Conservation (phyloP, 2,329 filamentous ascomycete genomes). For the Colletotrichum spaethianum region DNA sequence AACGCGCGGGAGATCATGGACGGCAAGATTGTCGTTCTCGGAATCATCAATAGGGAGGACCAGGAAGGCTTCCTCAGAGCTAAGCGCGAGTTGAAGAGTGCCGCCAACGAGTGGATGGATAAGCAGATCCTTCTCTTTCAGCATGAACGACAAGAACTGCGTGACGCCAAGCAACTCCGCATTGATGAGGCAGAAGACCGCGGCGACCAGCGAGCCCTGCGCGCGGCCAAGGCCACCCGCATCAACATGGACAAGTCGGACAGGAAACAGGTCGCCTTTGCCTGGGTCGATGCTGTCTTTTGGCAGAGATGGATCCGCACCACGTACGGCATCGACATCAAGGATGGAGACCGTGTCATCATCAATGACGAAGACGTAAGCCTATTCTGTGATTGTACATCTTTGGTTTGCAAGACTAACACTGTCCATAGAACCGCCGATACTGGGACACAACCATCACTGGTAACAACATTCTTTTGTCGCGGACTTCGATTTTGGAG, state of each 20-base stretch:
- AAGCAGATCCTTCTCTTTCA: conserved; percentile 94
- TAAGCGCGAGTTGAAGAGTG: conserved; percentile 93
- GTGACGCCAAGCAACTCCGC: conserved; percentile 93
- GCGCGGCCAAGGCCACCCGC: conserved; percentile 89
- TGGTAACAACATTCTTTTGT: conserved; percentile 90
- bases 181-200: conserved; percentile 97
- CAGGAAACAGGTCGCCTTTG: conserved; percentile 91
- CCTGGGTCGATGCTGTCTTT: conserved; percentile 97
- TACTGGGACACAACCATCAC: conserved; percentile 96
- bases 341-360: conserved; percentile 90
- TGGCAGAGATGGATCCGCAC: conserved; percentile 97
- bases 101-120: conserved; percentile 98
- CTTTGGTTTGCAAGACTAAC: conserved; percentile 3
- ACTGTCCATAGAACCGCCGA: conserved; percentile 78
- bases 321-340: conserved; percentile 94
- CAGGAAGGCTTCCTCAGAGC: conserved; percentile 83
- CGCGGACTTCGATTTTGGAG: conserved; percentile 91
- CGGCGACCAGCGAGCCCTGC: conserved; percentile 87
- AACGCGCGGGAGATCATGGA: conserved; percentile 97
- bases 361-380: conserved; percentile 98
- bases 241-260: conserved; percentile 92
- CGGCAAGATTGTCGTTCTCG: conserved; percentile 93
- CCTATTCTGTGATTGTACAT: conserved; percentile 42
- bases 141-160: conserved; percentile 91
- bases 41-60: conserved; percentile 85